Evolutionary conservation across 2,329 filamentous ascomycete species (phyloP).

Genomic region (Tolypocladium inflatum): DNA sequence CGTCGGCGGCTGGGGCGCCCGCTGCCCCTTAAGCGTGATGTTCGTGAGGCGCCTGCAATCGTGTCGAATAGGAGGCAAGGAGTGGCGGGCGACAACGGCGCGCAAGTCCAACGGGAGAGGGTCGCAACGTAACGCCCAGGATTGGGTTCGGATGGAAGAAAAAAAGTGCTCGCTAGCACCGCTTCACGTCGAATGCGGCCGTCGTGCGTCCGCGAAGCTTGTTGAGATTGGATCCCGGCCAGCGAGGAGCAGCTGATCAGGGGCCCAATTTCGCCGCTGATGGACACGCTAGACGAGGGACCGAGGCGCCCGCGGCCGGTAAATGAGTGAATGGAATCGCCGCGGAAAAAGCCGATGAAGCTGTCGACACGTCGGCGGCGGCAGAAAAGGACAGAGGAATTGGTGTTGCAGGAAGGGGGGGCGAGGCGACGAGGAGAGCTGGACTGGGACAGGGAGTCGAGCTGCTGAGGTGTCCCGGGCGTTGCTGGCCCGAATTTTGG

Average conservation of each 20-base stretch:
- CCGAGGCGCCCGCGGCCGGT: neutral
- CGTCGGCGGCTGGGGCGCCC: constrained; percentile 13
- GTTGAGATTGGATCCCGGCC: neutral
- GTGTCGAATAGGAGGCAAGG: neutral
- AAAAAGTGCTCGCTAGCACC: neutral
- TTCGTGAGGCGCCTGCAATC: neutral
- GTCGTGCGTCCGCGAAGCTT: neutral
- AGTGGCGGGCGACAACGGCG: neutral
- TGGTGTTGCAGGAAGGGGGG: neutral
- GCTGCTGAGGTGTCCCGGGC: neutral
- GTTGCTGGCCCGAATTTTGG: neutral
- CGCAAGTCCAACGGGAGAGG: neutral
- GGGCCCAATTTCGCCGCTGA: neutral
- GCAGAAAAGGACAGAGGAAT: neutral
- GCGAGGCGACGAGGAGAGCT: neutral
- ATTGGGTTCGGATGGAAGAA: neutral
- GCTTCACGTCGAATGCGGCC: neutral
- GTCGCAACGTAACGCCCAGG: neutral
- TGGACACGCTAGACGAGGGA: neutral
- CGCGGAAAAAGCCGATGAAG: neutral
- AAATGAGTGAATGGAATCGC: neutral
- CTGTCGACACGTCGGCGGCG: neutral
- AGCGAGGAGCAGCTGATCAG: neutral
- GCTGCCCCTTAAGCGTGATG: constrained; percentile 13
- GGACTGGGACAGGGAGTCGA: neutral